Conservation (phyloP, 345 rosid genomes). For the Populus ilicifolia region DNA sequence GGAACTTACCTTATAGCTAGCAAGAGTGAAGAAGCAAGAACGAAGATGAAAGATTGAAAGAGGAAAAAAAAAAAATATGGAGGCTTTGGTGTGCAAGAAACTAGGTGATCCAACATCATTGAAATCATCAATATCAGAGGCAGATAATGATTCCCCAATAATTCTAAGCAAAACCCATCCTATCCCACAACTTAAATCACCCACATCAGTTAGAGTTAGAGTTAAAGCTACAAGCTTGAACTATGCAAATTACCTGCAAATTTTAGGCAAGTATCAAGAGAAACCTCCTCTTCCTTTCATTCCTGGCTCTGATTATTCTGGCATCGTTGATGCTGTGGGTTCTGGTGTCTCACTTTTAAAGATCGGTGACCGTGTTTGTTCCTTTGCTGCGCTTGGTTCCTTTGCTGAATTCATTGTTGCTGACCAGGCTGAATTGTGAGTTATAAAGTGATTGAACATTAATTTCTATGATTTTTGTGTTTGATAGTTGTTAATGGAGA, state of each 20-base stretch:
- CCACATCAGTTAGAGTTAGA: constrained; percentile 64
- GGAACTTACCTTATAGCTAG: no score
- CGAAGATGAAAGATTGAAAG: not conserved
- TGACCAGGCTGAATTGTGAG: constrained; percentile 62
- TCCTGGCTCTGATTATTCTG: constrained; percentile 92
- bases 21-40: not conserved
- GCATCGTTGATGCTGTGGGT: constrained; percentile 63
- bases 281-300: constrained; percentile 77
- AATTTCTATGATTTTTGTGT: not conserved
- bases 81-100: constrained; percentile 73
- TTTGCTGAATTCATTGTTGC: constrained; percentile 81
- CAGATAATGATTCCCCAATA: constrained; percentile 41
- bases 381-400: constrained; percentile 58
- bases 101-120: constrained; percentile 64
- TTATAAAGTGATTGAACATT: not conserved
- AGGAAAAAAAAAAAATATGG: constrained; percentile 44
- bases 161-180: constrained; percentile 40
- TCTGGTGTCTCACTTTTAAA: constrained; percentile 54
- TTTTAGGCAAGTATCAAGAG: constrained; percentile 84
- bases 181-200: constrained; percentile 54
- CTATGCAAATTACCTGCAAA: constrained; percentile 88
- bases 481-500: not conserved
- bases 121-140: not conserved
- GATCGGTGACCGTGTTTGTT: constrained; percentile 80
- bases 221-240: constrained; percentile 94